phyloP scores from a whole-genome alignment of 2,329 filamentous ascomycete species.

The Paramyrothecium roridum region DNA sequence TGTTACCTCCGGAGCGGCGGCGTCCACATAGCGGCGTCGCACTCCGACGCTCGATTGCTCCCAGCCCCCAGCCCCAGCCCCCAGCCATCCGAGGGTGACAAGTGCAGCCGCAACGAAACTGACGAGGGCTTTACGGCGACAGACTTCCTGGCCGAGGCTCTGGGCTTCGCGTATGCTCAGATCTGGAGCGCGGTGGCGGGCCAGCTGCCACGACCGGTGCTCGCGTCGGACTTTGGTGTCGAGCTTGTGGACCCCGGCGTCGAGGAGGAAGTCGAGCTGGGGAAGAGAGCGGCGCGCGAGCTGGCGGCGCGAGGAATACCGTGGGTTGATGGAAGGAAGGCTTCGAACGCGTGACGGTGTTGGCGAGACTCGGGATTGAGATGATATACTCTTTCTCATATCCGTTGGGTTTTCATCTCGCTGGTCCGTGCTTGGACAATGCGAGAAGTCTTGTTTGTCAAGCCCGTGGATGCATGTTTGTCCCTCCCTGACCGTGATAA shows the following conservation, averaged over 20 bases:
- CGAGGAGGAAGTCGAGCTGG: background rate
- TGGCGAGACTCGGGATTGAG: background rate
- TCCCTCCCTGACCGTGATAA: too few relatives aligned
- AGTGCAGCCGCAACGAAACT: background rate
- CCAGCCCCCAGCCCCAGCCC: background rate
- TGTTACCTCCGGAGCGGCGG: slow-evolving; percentile 22
- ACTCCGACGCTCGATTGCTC: slow-evolving; percentile 5
- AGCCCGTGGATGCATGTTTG: too few relatives aligned
- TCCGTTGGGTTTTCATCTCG: too few relatives aligned
- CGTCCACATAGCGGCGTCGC: slow-evolving; percentile 16
- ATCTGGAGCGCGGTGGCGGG: slow-evolving; percentile 21
- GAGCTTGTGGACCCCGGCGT: background rate
- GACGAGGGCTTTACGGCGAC: slow-evolving; percentile 19
- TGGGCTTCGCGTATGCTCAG: slow-evolving; percentile 25
- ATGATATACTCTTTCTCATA: too few relatives aligned
- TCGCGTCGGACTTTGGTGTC: slow-evolving; percentile 15
- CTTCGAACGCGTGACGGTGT: background rate
- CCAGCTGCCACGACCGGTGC: slow-evolving; percentile 26
- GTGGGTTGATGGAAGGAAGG: background rate
- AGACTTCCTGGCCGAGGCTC: slow-evolving; percentile 20
- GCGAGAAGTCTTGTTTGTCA: too few relatives aligned
- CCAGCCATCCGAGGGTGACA: background rate
- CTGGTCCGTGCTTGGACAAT: too few relatives aligned
- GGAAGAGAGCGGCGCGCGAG: background rate
- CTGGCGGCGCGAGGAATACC: background rate